These are phyloP conservation scores for Collybia sp. DNA, from an alignment of 768 basidiomycete genomes.

Conservation along the genomic window DNA sequence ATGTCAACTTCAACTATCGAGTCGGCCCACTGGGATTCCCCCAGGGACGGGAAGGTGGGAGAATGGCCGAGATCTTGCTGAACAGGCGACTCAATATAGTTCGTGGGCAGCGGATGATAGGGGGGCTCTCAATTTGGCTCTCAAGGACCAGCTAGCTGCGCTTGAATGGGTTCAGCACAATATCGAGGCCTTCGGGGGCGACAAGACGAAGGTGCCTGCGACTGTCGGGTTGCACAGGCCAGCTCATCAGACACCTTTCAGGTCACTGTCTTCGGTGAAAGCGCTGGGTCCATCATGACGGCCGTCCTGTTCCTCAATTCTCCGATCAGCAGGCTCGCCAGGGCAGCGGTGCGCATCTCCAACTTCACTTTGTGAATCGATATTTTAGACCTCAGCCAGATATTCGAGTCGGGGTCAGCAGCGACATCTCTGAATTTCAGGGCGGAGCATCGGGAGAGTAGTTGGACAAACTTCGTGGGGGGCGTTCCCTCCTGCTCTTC, in stretches of 20 bases:
- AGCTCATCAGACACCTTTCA: constrained; percentile 6
- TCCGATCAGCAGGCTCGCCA: constrained; percentile 21
- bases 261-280: constrained; percentile 49
- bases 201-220: constrained; percentile 16
- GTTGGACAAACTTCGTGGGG: constrained; percentile 34
- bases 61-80: not conserved
- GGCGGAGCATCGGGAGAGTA: constrained; percentile 22
- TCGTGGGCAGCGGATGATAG: constrained; percentile 20
- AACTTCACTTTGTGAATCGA: not conserved
- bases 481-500: constrained; percentile 28
- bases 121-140: constrained; percentile 33
- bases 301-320: constrained; percentile 29
- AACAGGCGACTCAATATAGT: not conserved
- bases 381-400: constrained; percentile 20
- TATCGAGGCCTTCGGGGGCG: constrained; percentile 44
- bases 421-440: constrained; percentile 22
- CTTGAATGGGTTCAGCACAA: constrained; percentile 52
- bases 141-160: constrained; percentile 36
- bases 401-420: constrained; percentile 36
- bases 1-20: constrained; percentile 45
- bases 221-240: not conserved
- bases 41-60: constrained; percentile 28
- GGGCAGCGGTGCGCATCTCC: constrained; percentile 19
- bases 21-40: constrained; percentile 20
- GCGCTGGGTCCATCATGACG: constrained; percentile 43